Base-by-base conservation (phyloP, 768 basidiomycete genomes). In the Termitomyces sp. region DNA sequence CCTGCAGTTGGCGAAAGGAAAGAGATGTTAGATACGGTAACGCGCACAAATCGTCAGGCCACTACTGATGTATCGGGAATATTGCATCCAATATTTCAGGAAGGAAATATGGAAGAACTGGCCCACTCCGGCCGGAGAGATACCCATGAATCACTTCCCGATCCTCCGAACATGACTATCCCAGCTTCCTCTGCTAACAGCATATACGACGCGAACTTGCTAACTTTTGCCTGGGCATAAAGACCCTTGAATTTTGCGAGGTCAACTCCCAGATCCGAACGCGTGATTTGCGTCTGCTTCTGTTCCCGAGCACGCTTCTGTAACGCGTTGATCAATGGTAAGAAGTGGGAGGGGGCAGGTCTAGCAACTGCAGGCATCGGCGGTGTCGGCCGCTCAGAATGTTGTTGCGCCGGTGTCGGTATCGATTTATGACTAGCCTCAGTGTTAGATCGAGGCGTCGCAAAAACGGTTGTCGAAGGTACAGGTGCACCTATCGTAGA, bases 141-240 rank as follows among this genome's bases (percentile, higher is more conserved):
- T 26, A 72, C 65, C 70, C 71, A 70, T 16, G 62, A 53, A 28
- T 61, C 48, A 40, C 56, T 60, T 38, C 63, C 65, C 4, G 28
- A 35, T n/a, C 68, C 69, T 16, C 69, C 67, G 26, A 60, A 55
- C 10, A 56, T 56, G 23, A 71, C 61, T 36, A 72, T 60, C n/a
- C 64, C 67, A 18, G 62, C 64, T 10, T 62, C 58, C 41, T 59
- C 63, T 10, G 71, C 71, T 56, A 67, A 49, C n/a, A 59, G 28
- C 6, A 69, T 62, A 35, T 66, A 72, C 20, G 64, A 57, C 6
- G 61, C 56, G 44, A 72, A 72, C 16, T 55, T 67, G 18, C 59
- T 53, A 13, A 68, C 66, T 14, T 62, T 64, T 14, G 68, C 69
- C 23, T 56, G 61, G 16, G 50, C 48, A 60, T 71, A 71, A 7